Evolutionary conservation across 2,329 filamentous ascomycete species (phyloP), one percentile per base, ranked within the genome.

Genomic region (Chaetomiaceae sp.): DNA sequence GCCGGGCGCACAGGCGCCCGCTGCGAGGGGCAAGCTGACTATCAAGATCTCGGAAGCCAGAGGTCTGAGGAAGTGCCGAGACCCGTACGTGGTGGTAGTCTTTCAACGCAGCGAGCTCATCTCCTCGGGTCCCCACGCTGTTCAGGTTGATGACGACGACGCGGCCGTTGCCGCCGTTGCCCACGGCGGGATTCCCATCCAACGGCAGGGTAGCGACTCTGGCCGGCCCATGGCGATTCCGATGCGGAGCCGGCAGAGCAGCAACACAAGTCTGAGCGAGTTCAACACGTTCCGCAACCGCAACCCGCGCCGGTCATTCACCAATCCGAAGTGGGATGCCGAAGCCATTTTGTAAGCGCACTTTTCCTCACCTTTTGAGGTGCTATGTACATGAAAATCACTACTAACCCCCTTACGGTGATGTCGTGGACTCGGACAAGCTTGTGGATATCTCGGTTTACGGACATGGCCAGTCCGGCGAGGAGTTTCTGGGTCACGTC

Each of bases 91-190:
- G 42, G 89, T 98, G 10, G 95, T 87, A 49, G 90, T 96, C 20
- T 98, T 97, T 61, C 93, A 98, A 65, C 86, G 88, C 64, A 95
- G 91, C 61, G 93, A 98, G 65, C 84, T 95, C 58, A 95, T 98
- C 46, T 97, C 93, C 1, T 84, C 87, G 46, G 88, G 88, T 2
- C 87, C 90, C 11, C 79, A 83, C 29, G 73, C 73, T 45, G 68
- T 75, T 26, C n/a, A n/a, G n/a, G 83, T 85, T 36, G 75, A 79
- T 29, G 79, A 82, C 36, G 79, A 83, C 45, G 61, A 74, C 48
- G 56, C 58, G 2, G 58, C 58, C 19, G 56, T 63, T 10, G 41
- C 56, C 4, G 56, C 59, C 17, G 68, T 75, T 45, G 65, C 71
- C 19, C 75, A 75, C 58, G 60, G 60, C n/a, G 74, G 65, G 60